phyloP scores from a whole-genome alignment of 2,329 filamentous ascomycete genomes.

The Fusarium staphyleae region DNA sequence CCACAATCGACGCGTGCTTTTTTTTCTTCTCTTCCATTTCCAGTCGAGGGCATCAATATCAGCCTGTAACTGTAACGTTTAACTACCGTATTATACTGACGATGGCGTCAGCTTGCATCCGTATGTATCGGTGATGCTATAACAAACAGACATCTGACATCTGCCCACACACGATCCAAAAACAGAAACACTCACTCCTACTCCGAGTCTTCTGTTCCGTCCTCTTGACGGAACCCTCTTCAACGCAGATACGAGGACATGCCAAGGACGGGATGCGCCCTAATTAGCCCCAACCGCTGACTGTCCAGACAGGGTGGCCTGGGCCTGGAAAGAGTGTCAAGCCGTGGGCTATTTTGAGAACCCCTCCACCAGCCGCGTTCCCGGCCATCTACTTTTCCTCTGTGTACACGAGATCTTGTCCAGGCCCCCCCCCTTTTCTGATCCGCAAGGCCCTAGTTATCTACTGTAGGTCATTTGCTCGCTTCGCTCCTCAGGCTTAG shows the following conservation, averaged over 20 bases:
- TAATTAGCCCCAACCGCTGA: constrained; percentile 23
- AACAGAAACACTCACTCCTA: not conserved
- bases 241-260: constrained; percentile 26
- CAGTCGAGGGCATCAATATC: no score
- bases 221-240: not conserved
- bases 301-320: constrained; percentile 12
- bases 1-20: constrained; percentile 24
- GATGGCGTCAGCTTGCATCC: no score
- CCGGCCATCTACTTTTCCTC: not conserved
- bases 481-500: not conserved
- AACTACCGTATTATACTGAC: no score
- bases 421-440: not conserved
- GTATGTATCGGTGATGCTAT: no score
- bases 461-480: constrained; percentile 2
- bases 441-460: not conserved
- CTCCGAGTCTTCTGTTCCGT: not conserved
- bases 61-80: no score
- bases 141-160: no score
- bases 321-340: constrained; percentile 11
- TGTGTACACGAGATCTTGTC: no score
- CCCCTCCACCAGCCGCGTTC: not conserved
- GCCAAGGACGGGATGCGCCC: no score
- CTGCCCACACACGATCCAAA: no score
- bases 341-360: constrained; percentile 29
- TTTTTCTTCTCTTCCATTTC: not conserved